These are phyloP conservation scores for Metarhizium humberi DNA, from an alignment of 2,329 filamentous ascomycete genomes.

Conservation along the genomic window DNA sequence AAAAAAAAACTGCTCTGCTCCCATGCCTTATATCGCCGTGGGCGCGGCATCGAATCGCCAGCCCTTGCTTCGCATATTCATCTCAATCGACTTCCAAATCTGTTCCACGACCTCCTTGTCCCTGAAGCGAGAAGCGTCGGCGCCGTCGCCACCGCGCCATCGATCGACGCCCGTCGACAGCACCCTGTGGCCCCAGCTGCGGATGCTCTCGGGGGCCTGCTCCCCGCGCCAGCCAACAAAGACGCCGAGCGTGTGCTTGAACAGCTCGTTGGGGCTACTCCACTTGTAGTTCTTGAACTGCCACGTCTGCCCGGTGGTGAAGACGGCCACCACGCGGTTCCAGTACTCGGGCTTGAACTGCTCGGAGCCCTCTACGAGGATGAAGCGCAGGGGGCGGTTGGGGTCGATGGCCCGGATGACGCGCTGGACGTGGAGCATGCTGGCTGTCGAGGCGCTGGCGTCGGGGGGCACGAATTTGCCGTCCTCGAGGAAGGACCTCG, in stretches of 20 bases:
- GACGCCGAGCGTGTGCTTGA: conserved; percentile 77
- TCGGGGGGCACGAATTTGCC: conserved; percentile 75
- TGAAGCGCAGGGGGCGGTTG: conserved; percentile 74
- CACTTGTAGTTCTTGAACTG: conserved; percentile 99
- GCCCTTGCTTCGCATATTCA: conserved; percentile 74
- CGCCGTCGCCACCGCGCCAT: conserved; percentile 51
- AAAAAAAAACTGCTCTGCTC: neutral
- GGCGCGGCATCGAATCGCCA: conserved; percentile 69
- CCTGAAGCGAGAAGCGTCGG: conserved; percentile 58
- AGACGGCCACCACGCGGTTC: conserved; percentile 89
- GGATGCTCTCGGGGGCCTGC: conserved; percentile 65
- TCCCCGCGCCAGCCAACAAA: conserved; percentile 91
- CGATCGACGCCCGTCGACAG: conserved; percentile 74
- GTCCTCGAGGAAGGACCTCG: conserved; percentile 84
- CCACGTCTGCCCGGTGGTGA: conserved; percentile 96
- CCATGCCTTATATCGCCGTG: conserved; percentile 31
- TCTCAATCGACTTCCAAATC: conserved; percentile 85
- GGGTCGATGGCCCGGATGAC: conserved; percentile 62
- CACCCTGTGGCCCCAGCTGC: conserved; percentile 79
- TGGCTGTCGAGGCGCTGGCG: conserved; percentile 55
- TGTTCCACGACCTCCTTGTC: conserved; percentile 89
- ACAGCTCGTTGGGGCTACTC: conserved; percentile 79
- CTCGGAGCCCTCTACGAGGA: conserved; percentile 85
- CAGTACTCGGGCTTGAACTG: conserved; percentile 98
- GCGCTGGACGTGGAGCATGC: conserved; percentile 80